A percentile compares a stretch with the other conserved stretches of the same genome.
Conservation (phyloP, 805 yeast species). For the Starmerella bacillaris region DNA sequence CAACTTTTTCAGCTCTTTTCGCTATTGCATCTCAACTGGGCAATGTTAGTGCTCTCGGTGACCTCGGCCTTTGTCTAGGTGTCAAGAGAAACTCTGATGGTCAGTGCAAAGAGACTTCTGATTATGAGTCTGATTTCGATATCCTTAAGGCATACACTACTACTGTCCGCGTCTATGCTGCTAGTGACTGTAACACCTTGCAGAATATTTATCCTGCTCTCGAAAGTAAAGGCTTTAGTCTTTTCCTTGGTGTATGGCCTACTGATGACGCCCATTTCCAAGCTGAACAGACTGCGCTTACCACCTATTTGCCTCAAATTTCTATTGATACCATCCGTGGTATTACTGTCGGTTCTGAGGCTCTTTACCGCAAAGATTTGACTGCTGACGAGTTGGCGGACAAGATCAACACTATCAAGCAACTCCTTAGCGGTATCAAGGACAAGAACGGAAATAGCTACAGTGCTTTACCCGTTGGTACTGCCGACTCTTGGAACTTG, state of each 20-base stretch:
- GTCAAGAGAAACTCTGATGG: slow-evolving; percentile 53
- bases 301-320: slow-evolving; percentile 50
- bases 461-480: slow-evolving; percentile 59
- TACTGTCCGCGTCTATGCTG: slow-evolving; percentile 72
- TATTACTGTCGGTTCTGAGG: slow-evolving; percentile 87
- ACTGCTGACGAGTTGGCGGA: slow-evolving; percentile 56
- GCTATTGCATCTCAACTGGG: slow-evolving; percentile 26
- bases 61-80: slow-evolving; percentile 74
- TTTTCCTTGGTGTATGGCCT: slow-evolving; percentile 88
- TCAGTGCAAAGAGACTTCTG: slow-evolving; percentile 52
- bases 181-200: slow-evolving; percentile 84
- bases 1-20: slow-evolving; percentile 31
- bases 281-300: slow-evolving; percentile 58
- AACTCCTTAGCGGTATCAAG: slow-evolving; percentile 38
- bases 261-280: slow-evolving; percentile 60
- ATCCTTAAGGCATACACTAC: slow-evolving; percentile 40
- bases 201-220: slow-evolving; percentile 74
- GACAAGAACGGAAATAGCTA: slow-evolving; percentile 74
- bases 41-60: slow-evolving; percentile 39
- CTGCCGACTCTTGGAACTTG: slow-evolving; percentile 92
- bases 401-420: slow-evolving; percentile 45
- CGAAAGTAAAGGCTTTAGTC: slow-evolving; percentile 53
- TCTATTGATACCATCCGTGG: slow-evolving; percentile 46
- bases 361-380: slow-evolving; percentile 77
- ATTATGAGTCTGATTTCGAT: slow-evolving; percentile 52